phyloP scores from a whole-genome alignment of 2,329 filamentous ascomycete species.

The Fusarium sp. region DNA sequence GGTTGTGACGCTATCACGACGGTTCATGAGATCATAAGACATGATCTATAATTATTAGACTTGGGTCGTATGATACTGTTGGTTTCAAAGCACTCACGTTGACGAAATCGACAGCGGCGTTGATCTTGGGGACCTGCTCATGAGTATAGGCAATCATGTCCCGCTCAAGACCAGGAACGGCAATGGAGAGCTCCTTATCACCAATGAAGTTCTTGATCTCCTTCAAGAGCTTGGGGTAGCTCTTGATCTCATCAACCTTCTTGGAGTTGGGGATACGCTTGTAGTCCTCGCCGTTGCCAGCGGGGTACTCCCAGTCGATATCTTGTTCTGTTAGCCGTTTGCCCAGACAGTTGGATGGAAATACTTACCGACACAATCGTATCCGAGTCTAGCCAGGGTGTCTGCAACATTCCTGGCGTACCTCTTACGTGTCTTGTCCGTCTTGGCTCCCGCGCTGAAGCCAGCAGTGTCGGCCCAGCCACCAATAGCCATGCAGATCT shows the following conservation, averaged over 20 bases:
- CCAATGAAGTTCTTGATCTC: constrained; percentile 69
- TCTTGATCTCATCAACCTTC: constrained; percentile 69
- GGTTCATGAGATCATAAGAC: constrained; percentile 79
- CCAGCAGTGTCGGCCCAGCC: constrained; percentile 72
- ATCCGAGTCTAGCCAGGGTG: constrained; percentile 64
- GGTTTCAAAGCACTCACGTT: constrained; percentile 53
- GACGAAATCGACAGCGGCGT: constrained; percentile 70
- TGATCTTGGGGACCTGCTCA: constrained; percentile 67
- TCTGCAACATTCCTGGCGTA: constrained; percentile 69
- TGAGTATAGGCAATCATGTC: constrained; percentile 77
- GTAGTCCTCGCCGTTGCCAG: constrained; percentile 77
- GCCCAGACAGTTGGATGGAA: not conserved
- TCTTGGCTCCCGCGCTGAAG: constrained; percentile 62
- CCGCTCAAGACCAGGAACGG: constrained; percentile 69
- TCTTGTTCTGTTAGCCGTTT: constrained; percentile 51
- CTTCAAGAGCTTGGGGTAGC: constrained; percentile 69
- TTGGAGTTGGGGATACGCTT: constrained; percentile 67
- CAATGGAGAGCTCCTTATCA: constrained; percentile 71
- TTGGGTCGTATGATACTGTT: rapidly evolving
- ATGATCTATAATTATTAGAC: constrained; percentile 58
- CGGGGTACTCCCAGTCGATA: constrained; percentile 73
- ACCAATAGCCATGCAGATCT: constrained; percentile 72
- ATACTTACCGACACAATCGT: constrained; percentile 68
- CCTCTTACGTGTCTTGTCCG: constrained; percentile 55
- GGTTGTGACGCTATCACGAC: constrained; percentile 71